These are phyloP conservation scores for Austroboletus festivus DNA, from an alignment of 768 basidiomycete species.

Conservation along the genomic window DNA sequence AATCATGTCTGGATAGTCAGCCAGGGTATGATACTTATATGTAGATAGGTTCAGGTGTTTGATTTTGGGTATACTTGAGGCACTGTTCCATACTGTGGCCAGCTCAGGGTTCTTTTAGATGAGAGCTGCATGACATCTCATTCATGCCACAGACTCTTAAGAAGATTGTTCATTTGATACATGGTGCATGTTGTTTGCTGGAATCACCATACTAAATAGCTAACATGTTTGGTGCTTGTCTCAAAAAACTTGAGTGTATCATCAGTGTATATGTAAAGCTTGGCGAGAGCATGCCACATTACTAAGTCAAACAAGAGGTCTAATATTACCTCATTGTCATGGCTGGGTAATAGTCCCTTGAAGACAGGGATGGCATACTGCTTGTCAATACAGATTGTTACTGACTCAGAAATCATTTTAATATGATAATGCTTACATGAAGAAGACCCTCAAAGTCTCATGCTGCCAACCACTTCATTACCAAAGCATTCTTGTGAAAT, in stretches of 20 bases:
- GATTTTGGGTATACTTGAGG: no score
- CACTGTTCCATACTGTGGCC: background rate
- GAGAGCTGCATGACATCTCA: background rate
- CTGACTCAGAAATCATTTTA: no score
- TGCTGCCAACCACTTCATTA: slow-evolving; percentile 35
- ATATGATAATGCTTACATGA: slow-evolving; percentile 22
- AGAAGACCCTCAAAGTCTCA: slow-evolving; percentile 40
- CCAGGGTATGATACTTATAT: background rate
- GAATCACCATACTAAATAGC: background rate
- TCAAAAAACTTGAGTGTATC: background rate
- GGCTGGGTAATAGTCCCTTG: background rate
- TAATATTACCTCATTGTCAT: background rate
- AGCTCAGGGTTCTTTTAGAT: background rate
- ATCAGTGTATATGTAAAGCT: background rate
- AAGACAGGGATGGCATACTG: background rate
- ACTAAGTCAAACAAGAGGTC: slow-evolving; percentile 1
- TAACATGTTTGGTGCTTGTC: background rate
- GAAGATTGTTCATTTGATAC: background rate
- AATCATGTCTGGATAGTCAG: background rate
- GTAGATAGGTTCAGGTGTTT: background rate
- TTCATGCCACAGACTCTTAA: background rate
- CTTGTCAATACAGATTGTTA: background rate
- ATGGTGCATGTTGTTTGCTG: background rate
- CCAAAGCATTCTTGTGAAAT: slow-evolving; percentile 33
- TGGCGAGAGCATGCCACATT: background rate